phyloP scores from a whole-genome alignment of 371 early-diverging fungal species.

The Mucor indicus region DNA sequence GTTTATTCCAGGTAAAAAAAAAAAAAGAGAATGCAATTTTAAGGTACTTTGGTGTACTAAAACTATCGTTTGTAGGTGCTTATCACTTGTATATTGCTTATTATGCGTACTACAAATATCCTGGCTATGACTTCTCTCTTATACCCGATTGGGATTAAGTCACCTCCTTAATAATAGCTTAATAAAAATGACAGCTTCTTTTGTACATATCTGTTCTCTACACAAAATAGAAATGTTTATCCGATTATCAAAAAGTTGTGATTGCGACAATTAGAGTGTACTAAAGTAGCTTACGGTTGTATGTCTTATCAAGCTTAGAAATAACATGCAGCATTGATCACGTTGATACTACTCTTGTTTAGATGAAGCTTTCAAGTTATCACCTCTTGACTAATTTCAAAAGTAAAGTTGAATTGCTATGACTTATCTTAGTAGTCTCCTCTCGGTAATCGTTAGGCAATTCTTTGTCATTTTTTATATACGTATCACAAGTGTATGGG shows the following conservation, averaged over 20 bases:
- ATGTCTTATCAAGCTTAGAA: neutral
- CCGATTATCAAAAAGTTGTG: too few species aligned
- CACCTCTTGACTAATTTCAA: too few species aligned
- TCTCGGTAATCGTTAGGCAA: too few species aligned
- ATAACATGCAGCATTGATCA: neutral
- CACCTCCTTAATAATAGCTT: too few species aligned
- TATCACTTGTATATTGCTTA: slow-evolving; percentile 51
- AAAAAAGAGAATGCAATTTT: neutral
- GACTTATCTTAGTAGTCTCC: too few species aligned
- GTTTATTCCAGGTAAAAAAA: slow-evolving; percentile 51
- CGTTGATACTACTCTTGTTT: neutral
- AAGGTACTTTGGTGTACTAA: neutral
- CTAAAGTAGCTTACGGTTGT: neutral
- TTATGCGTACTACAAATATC: slow-evolving; percentile 51
- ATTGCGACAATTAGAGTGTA: neutral
- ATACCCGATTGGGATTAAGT: slow-evolving; percentile 47
- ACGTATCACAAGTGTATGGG: too few species aligned
- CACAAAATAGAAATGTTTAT: too few species aligned
- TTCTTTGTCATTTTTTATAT: too few species aligned
- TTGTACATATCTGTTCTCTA: neutral
- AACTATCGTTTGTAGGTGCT: slow-evolving; percentile 20
- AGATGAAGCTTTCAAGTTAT: too few species aligned
- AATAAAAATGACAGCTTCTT: neutral
- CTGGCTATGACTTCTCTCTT: slow-evolving; percentile 52
- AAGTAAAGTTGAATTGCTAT: too few species aligned